Percentiles rank a stretch among this genome's conserved stretches.
phyloP scores from a whole-genome alignment of 2,329 filamentous ascomycete genomes.

The Phymatotrichopsis omnivora region DNA sequence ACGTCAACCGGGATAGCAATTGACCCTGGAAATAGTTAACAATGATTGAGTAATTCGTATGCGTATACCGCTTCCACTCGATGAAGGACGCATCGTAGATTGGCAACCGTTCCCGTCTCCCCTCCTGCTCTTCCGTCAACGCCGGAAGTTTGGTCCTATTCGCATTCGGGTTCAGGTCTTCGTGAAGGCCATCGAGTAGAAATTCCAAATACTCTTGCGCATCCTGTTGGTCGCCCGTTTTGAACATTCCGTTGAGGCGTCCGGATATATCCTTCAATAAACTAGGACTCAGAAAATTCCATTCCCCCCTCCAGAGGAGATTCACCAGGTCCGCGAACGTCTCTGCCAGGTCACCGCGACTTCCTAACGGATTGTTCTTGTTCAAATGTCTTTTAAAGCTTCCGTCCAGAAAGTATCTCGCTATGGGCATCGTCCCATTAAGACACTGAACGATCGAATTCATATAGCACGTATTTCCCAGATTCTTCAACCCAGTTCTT shows the following conservation, averaged over 20 bases:
- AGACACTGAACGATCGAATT: constrained; percentile 97
- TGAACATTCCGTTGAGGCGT: constrained; percentile 56
- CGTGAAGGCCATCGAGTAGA: constrained; percentile 67
- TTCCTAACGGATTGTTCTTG: constrained; percentile 66
- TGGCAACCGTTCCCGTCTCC: constrained; percentile 49
- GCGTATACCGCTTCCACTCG: constrained; percentile 63
- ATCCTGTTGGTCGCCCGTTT: constrained; percentile 72
- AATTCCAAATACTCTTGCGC: constrained; percentile 84
- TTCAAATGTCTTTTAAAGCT: constrained; percentile 76
- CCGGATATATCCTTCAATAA: constrained; percentile 52
- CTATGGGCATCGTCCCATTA: constrained; percentile 84
- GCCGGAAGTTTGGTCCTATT: constrained; percentile 47
- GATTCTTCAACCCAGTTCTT: constrained; percentile 60
- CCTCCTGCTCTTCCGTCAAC: constrained; percentile 50
- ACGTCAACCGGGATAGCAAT: constrained; percentile 51
- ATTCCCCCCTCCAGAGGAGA: constrained; percentile 29
- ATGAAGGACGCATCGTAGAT: constrained; percentile 56
- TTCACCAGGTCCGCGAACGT: constrained; percentile 46
- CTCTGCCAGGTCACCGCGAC: constrained; percentile 40
- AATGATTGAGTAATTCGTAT: constrained; percentile 63
- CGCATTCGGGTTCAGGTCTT: constrained; percentile 69
- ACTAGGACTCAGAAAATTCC: constrained; percentile 31
- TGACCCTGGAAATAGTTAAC: constrained; percentile 70
- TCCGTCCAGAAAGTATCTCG: constrained; percentile 74
- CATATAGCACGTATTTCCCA: constrained; percentile 99